Percentiles rank a stretch among this genome's conserved stretches.
These are phyloP conservation scores for Lactifluus rugatus DNA, from an alignment of 768 basidiomycete genomes.

Conservation along the genomic window DNA sequence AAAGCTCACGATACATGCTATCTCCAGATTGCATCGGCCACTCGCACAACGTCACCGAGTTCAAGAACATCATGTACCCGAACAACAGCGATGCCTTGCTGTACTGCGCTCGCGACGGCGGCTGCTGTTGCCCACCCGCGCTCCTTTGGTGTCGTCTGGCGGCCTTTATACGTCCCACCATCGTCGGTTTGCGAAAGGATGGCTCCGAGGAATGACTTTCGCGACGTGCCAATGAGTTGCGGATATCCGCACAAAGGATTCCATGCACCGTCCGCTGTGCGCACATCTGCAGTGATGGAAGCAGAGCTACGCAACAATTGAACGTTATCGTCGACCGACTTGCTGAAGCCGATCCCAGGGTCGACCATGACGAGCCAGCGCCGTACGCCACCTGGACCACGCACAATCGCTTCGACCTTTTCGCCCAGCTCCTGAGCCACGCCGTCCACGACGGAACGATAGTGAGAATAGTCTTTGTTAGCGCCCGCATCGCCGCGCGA, in stretches of 20 bases:
- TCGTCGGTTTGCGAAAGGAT: constrained; percentile 43
- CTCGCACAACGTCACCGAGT: constrained; percentile 62
- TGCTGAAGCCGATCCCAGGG: constrained; percentile 94
- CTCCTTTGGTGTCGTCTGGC: constrained; percentile 52
- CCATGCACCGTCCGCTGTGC: constrained; percentile 17
- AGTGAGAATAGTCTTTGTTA: constrained; percentile 54
- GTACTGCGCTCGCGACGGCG: constrained; percentile 61
- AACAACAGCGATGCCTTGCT: constrained; percentile 62
- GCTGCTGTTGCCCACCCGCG: constrained; percentile 74
- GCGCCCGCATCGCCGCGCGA: constrained; percentile 73
- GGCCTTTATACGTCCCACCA: constrained; percentile 33
- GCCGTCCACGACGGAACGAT: constrained; percentile 47
- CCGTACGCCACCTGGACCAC: constrained; percentile 60
- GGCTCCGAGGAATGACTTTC: constrained; percentile 75
- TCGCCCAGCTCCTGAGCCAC: constrained; percentile 63
- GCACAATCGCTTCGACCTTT: constrained; percentile 55
- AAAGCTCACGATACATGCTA: neutral
- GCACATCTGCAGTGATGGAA: constrained; percentile 35
- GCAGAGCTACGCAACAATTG: constrained; percentile 47
- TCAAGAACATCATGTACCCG: constrained; percentile 75
- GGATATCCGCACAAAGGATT: constrained; percentile 55
- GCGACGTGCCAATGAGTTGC: constrained; percentile 64
- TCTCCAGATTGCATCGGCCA: constrained; percentile 39
- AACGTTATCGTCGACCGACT: constrained; percentile 66
- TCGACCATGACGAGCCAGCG: constrained; percentile 87